A percentile compares a stretch with the other conserved stretches of the same genome.
Conservation (phyloP, 257 asterid species). For the Forsythia viridissima region DNA sequence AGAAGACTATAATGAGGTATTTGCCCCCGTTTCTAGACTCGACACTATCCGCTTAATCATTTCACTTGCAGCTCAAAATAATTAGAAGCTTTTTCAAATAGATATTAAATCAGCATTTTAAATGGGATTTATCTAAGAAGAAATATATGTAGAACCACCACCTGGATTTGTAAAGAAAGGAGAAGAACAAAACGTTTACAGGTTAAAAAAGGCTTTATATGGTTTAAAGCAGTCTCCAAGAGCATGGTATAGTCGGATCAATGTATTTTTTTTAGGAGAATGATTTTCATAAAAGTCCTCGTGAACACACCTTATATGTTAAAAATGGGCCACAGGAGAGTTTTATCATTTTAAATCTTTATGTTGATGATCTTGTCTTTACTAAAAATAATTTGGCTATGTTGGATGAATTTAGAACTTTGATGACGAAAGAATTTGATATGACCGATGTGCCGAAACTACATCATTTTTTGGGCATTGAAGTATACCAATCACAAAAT, state of each 20-base stretch:
- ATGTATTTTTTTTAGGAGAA: neutral
- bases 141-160: neutral
- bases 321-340: neutral
- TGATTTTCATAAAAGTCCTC: neutral
- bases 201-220: neutral
- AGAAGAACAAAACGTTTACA: neutral
- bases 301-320: neutral
- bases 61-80: neutral
- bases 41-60: neutral
- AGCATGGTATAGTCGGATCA: conserved; percentile 5
- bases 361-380: conserved; percentile 2
- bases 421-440: neutral
- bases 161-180: neutral
- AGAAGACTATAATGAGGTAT: neutral
- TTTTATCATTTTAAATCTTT: neutral
- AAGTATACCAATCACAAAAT: neutral
- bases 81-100: neutral
- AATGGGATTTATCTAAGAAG: neutral
- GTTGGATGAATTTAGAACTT: neutral
- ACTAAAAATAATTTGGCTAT: neutral
- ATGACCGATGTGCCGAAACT: neutral
- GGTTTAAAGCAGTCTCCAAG: neutral
- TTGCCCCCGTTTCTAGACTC: neutral
- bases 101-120: neutral
- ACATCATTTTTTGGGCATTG: neutral